A percentile compares a stretch with the other conserved stretches of the same genome.
Conservation (phyloP, 2,329 filamentous ascomycete genomes). For the Diatrype stigma region DNA sequence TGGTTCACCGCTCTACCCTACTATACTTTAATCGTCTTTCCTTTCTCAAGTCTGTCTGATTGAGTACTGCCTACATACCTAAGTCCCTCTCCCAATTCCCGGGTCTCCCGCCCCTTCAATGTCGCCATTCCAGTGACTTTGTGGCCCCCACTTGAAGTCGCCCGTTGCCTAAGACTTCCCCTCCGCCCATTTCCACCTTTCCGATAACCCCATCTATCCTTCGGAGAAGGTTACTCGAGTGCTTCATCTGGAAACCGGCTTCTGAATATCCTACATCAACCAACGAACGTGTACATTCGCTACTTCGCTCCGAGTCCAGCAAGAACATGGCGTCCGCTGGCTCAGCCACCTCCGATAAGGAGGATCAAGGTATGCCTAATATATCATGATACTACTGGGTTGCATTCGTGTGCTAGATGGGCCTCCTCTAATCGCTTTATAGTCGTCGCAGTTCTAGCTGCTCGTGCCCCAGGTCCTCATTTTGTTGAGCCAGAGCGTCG, state of each 20-base stretch:
- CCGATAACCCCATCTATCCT: not conserved
- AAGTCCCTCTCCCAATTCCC: not conserved
- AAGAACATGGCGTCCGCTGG: not conserved
- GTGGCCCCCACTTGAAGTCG: not conserved
- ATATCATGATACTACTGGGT: not conserved
- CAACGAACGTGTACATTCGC: not conserved
- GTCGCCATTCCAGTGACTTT: not conserved
- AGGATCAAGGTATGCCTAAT: not conserved
- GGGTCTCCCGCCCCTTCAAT: not conserved
- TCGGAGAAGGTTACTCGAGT: not conserved
- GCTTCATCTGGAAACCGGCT: not conserved
- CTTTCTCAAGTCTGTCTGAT: not conserved
- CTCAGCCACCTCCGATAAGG: not conserved
- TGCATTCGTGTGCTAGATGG: not conserved
- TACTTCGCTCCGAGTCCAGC: not conserved
- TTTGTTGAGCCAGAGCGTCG: slow-evolving; percentile 18
- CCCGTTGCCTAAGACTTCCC: not conserved
- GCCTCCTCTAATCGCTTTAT: not conserved
- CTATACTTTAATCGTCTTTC: not conserved
- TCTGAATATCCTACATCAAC: not conserved
- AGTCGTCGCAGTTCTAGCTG: slow-evolving; percentile 1
- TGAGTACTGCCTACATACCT: no score
- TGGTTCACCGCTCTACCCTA: not conserved
- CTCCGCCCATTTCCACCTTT: not conserved
- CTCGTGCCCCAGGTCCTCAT: slow-evolving; percentile 5